Evolutionary conservation across 495 filamentous ascomycete species (phyloP).

Genomic region (Podospora australis): DNA sequence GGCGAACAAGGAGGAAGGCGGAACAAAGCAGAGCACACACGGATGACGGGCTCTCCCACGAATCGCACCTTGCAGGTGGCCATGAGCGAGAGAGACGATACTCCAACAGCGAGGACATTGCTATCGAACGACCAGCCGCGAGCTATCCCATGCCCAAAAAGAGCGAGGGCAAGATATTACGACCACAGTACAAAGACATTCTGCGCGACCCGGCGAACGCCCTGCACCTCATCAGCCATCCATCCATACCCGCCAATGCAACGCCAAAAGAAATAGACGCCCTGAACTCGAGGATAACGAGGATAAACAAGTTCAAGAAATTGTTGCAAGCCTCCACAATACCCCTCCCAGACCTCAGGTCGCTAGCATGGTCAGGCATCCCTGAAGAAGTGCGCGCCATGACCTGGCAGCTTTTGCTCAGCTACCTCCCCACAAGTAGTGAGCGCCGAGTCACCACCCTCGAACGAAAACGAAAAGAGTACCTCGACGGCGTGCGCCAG

Average conservation of each 20-base stretch:
- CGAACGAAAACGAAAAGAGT: constrained; percentile 93
- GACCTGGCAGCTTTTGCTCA: constrained; percentile 94
- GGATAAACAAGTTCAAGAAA: constrained; percentile 98
- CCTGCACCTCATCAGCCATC: constrained; percentile 87
- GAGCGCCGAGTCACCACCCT: constrained; percentile 85
- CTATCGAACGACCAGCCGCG: constrained; percentile 79
- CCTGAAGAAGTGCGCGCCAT: constrained; percentile 94
- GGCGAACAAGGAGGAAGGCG: constrained; percentile 53
- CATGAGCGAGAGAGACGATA: constrained; percentile 31
- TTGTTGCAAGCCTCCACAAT: constrained; percentile 89
- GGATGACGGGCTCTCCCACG: constrained; percentile 5
- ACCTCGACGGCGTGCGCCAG: constrained; percentile 90
- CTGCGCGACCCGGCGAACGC: constrained; percentile 92
- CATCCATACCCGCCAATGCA: constrained; percentile 65
- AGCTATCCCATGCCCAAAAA: constrained; percentile 83
- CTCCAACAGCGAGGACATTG: constrained; percentile 83
- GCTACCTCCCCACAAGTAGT: constrained; percentile 90
- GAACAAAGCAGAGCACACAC: constrained; percentile 27
- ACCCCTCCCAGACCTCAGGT: constrained; percentile 71
- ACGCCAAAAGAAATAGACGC: constrained; percentile 78
- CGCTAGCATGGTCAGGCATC: constrained; percentile 86
- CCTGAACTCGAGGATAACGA: constrained; percentile 78
- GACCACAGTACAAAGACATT: constrained; percentile 96
- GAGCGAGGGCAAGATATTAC: constrained; percentile 85
- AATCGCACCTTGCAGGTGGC: constrained; percentile 7